Evolutionary conservation across 306 rosid genomes (phyloP), one percentile per base, ranked within the genome.

Genomic region (apple (Malus domestica)): DNA sequence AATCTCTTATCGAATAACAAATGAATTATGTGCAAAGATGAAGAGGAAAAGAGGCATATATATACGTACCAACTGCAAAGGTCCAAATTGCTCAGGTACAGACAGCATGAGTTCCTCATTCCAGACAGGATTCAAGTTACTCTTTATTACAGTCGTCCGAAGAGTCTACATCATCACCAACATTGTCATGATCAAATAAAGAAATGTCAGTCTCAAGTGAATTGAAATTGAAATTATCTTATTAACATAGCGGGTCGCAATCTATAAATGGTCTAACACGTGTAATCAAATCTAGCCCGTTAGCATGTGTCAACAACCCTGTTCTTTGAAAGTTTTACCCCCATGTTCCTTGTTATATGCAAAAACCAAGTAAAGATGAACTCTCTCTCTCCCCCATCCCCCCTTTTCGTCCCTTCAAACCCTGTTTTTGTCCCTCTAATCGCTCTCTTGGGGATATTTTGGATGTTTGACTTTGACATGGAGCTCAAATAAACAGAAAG

Each of bases 71-170:
- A 96, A 76, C 80, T 92, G 93, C 76, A 96, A 54, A 49, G 88
- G 71, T 78, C 99, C 98, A 77, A 38, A 96, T 52, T 59, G 57
- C 77, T 89, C 91, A 32, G 99, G 99, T 81, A 96, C 97, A 61
- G 98, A 96, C 71, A 96, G 89, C 98, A 89, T 96, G 82, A 85
- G 93, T 70, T 96, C 99, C 86, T 92, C 98, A 83, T 96, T 89
- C 99, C 99, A 96, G 72, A 96, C 96, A 32, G 99, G 99, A 79
- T 96, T 96, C 91, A 96, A 86, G 90, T 96, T 92, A 81, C 99
- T 96, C 71, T 58, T 81, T 4, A 82, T 3, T 68, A 92, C 76
- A 59, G 65, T 70, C 55, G 99, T 89, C 86, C 87, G 99, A 66
- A 76, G 85, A 70, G 87, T 92, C 99, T 96, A 84, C 62, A 46